Percentiles rank a stretch among this genome's conserved stretches.
phyloP scores from a whole-genome alignment of 1,139 yeast species.

The Suhomyces terraborum region DNA sequence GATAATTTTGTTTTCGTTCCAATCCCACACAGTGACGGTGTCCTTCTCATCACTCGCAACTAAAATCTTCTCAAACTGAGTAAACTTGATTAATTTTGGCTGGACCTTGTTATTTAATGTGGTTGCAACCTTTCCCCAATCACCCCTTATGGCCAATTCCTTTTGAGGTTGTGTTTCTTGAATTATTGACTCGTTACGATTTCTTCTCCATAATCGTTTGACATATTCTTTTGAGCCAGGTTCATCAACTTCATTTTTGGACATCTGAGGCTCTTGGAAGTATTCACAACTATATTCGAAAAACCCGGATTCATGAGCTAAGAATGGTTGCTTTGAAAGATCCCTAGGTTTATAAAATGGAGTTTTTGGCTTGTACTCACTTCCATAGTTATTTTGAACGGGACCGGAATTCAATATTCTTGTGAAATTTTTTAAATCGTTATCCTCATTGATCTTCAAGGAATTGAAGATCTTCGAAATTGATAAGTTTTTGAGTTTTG shows the following conservation, averaged over 20 bases:
- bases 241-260: slow-evolving; percentile 81
- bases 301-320: slow-evolving; percentile 73
- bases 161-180: slow-evolving; percentile 90
- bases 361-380: slow-evolving; percentile 52
- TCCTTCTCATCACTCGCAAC: slow-evolving; percentile 86
- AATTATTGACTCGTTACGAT: slow-evolving; percentile 83
- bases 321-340: slow-evolving; percentile 38
- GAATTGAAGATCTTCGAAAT: slow-evolving; percentile 47
- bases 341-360: slow-evolving; percentile 52
- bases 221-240: slow-evolving; percentile 90
- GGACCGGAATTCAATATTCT: slow-evolving; percentile 45
- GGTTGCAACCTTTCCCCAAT: slow-evolving; percentile 73
- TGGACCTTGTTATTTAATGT: slow-evolving; percentile 74
- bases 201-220: slow-evolving; percentile 83
- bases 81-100: slow-evolving; percentile 75
- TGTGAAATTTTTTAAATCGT: slow-evolving; percentile 40
- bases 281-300: slow-evolving; percentile 89
- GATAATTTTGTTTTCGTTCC: slow-evolving; percentile 62
- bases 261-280: slow-evolving; percentile 96
- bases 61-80: slow-evolving; percentile 87
- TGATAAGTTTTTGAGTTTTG: slow-evolving; percentile 42
- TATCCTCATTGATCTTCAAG: slow-evolving; percentile 46
- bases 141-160: slow-evolving; percentile 77
- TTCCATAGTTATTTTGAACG: slow-evolving; percentile 48
- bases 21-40: slow-evolving; percentile 84